Conservation (phyloP, 2,329 filamentous ascomycete species). For the Pseudomassariella vexata region DNA sequence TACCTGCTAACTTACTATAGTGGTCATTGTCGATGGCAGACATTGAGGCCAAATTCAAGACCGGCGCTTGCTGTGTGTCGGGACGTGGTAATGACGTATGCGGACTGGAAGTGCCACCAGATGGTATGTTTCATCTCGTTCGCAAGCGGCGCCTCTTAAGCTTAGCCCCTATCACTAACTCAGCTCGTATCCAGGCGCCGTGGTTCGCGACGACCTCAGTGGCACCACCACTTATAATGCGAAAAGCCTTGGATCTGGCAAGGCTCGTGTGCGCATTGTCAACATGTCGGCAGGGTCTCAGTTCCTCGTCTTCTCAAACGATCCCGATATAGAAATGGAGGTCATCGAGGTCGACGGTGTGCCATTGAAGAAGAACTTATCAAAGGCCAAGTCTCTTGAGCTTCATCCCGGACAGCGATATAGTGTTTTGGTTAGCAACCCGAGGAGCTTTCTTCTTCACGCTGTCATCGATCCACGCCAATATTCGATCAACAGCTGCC, state of each 20-base stretch:
- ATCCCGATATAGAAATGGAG: slow-evolving; percentile 1
- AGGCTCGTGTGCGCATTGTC: slow-evolving; percentile 4
- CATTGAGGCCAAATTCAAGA: slow-evolving; percentile 3
- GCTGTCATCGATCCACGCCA: slow-evolving; percentile 3
- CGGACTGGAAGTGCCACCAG: slow-evolving; percentile 5
- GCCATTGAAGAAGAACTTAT: background rate
- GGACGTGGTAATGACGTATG: background rate
- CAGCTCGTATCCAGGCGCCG: slow-evolving; percentile 1
- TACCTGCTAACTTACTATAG: too few species aligned
- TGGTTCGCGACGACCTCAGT: slow-evolving; percentile 4
- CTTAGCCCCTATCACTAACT: too few species aligned
- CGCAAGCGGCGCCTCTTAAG: too few species aligned
- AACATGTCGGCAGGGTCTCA: slow-evolving; percentile 4
- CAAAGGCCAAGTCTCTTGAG: background rate
- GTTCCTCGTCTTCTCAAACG: slow-evolving; percentile 3
- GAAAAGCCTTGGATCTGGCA: background rate
- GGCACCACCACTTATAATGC: slow-evolving; percentile 1
- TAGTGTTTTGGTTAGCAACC: slow-evolving; percentile 1
- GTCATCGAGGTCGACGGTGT: slow-evolving; percentile 5
- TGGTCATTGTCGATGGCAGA: slow-evolving; percentile 2
- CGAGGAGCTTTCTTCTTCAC: slow-evolving; percentile 3
- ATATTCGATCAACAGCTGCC: slow-evolving; percentile 4
- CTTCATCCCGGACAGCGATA: slow-evolving; percentile 4
- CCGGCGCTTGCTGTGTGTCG: slow-evolving; percentile 2
- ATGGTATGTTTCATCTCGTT: background rate